Conservation (phyloP, 441 rosid genomes). For the Adansonia gregorii region DNA sequence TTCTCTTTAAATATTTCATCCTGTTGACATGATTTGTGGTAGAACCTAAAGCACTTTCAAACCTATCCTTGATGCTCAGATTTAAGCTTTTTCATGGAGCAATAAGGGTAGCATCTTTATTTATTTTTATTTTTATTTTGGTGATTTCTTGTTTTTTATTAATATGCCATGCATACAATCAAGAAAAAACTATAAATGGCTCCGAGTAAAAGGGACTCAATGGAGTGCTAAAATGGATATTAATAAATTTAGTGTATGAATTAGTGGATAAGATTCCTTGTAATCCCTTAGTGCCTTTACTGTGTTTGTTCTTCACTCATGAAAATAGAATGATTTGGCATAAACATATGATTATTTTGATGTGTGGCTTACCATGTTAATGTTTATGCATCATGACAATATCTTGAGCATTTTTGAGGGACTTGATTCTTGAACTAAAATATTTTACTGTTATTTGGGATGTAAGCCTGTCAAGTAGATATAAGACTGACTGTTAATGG, state of each 20-base stretch:
- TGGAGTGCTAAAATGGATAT: no score
- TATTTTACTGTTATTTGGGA: background rate
- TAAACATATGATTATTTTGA: background rate
- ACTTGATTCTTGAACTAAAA: background rate
- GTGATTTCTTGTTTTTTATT: background rate
- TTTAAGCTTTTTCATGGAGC: slow-evolving; percentile 6
- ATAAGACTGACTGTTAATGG: slow-evolving; percentile 16
- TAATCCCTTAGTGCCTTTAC: background rate
- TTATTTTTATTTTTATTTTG: background rate
- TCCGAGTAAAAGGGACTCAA: background rate
- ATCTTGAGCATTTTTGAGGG: background rate
- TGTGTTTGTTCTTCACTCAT: slow-evolving; percentile 4
- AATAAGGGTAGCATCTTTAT: background rate
- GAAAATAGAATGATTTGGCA: background rate
- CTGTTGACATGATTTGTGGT: background rate
- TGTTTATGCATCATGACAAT: background rate
- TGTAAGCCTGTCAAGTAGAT: slow-evolving; percentile 12
- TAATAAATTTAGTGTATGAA: background rate
- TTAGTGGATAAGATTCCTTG: background rate
- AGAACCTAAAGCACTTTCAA: slow-evolving; percentile 3
- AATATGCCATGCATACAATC: background rate
- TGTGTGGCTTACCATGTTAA: background rate
- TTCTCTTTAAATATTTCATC: background rate
- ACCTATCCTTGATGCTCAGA: background rate
- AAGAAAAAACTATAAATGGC: background rate